Percentiles rank a stretch among this genome's conserved stretches.
These are phyloP conservation scores for Carex littledalei DNA, from an alignment of 176 grass and related monocot species.

Conservation along the genomic window DNA sequence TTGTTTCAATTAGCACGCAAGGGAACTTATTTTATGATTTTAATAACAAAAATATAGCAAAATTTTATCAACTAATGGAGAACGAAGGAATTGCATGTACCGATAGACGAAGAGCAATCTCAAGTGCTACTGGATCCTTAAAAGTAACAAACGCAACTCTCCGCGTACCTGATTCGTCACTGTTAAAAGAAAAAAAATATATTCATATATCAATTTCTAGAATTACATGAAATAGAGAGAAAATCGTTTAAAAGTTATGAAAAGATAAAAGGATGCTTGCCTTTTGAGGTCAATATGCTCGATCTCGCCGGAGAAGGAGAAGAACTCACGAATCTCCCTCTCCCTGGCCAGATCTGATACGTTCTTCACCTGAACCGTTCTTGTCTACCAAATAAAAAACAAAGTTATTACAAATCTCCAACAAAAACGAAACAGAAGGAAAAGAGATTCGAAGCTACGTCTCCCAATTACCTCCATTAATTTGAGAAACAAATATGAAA, in stretches of 20 bases:
- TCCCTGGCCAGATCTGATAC: slow-evolving; percentile 95
- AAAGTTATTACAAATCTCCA: slow-evolving; percentile 1
- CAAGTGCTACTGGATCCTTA: slow-evolving; percentile 83
- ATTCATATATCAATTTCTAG: background rate
- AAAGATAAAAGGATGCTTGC: slow-evolving; percentile 21
- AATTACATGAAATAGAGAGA: background rate
- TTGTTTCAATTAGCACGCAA: background rate
- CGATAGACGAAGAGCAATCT: slow-evolving; percentile 87
- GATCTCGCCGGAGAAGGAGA: slow-evolving; percentile 97
- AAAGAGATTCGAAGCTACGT: background rate
- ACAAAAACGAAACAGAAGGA: background rate
- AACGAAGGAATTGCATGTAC: slow-evolving; percentile 27
- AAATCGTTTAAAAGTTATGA: background rate
- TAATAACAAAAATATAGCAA: background rate
- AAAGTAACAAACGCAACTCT: slow-evolving; percentile 83
- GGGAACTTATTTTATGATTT: background rate
- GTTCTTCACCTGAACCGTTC: slow-evolving; percentile 80
- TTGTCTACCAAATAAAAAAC: slow-evolving; percentile 27
- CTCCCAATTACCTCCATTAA: slow-evolving; percentile 16
- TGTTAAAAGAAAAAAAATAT: slow-evolving; percentile 15
- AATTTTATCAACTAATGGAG: background rate
- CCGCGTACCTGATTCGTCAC: slow-evolving; percentile 40
- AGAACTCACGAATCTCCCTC: slow-evolving; percentile 96
- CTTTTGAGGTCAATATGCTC: slow-evolving; percentile 71
- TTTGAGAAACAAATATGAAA: slow-evolving; percentile 8